phyloP scores from a whole-genome alignment of 805 yeast species.

The Ascoidea rubescens region DNA sequence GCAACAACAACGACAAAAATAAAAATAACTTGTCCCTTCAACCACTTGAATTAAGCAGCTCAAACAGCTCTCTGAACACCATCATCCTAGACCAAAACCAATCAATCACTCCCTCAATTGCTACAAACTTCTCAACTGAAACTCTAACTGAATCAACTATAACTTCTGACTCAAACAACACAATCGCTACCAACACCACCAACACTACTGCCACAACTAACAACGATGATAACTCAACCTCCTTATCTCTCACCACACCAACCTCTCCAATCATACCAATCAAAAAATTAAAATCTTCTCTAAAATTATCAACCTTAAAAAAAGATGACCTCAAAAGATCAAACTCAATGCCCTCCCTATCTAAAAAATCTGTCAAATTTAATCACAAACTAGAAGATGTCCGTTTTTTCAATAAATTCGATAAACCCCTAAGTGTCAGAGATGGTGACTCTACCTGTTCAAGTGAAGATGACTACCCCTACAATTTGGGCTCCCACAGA shows the following conservation, averaged over 20 bases:
- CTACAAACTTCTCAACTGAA: not conserved
- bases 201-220: not conserved
- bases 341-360: slow-evolving; percentile 7
- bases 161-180: not conserved
- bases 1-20: not conserved
- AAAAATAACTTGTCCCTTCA: not conserved
- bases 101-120: not conserved
- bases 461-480: slow-evolving; percentile 3
- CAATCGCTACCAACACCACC: not conserved
- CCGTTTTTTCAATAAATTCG: slow-evolving; percentile 9
- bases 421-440: slow-evolving; percentile 9
- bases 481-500: too few relatives aligned
- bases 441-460: slow-evolving; percentile 3
- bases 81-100: not conserved
- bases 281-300: slow-evolving; percentile 6
- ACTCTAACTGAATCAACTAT: not conserved
- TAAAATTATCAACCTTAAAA: slow-evolving; percentile 1
- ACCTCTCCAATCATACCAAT: not conserved
- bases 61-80: not conserved
- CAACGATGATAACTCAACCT: not conserved
- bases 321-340: slow-evolving; percentile 1
- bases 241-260: not conserved
- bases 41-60: not conserved
- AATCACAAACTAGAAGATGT: slow-evolving; percentile 9
- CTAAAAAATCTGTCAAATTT: slow-evolving; percentile 9